Conservation (phyloP, 208 protist species). For the Wallacemonas rigidus region DNA sequence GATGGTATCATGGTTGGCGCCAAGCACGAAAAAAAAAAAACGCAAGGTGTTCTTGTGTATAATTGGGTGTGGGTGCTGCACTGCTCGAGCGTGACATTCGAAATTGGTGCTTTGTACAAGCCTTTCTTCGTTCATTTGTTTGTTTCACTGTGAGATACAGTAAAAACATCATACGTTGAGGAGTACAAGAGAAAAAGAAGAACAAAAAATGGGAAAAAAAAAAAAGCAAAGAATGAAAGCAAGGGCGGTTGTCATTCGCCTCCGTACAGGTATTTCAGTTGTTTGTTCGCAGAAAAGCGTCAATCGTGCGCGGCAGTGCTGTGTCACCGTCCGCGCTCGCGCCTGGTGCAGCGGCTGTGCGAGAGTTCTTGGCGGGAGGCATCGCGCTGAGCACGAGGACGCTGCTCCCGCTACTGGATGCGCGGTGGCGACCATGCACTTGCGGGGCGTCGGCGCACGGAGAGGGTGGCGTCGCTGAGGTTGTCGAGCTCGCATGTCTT, state of each 20-base stretch:
- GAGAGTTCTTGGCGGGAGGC: slow-evolving; percentile 4
- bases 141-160: neutral
- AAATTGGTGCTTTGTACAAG: neutral
- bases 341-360: slow-evolving; percentile 15
- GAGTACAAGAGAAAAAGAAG: neutral
- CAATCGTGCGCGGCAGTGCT: slow-evolving; percentile 23
- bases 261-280: slow-evolving; percentile 4
- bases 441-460: too few species aligned
- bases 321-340: neutral
- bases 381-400: slow-evolving; percentile 29
- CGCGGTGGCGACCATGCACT: neutral
- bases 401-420: slow-evolving; percentile 31
- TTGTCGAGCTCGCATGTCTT: too few species aligned
- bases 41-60: too few species aligned
- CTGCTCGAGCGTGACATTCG: too few species aligned
- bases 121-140: slow-evolving; percentile 8
- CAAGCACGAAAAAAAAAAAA: too few species aligned
- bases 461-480: too few species aligned
- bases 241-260: slow-evolving; percentile 8
- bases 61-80: too few species aligned
- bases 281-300: slow-evolving; percentile 37
- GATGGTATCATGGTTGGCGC: too few species aligned
- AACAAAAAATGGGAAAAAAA: slow-evolving; percentile 1
- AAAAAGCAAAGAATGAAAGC: neutral
- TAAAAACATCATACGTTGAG: neutral